Evolutionary conservation across 176 grass and related monocot species (phyloP).

Genomic region (Lolium rigidum): DNA sequence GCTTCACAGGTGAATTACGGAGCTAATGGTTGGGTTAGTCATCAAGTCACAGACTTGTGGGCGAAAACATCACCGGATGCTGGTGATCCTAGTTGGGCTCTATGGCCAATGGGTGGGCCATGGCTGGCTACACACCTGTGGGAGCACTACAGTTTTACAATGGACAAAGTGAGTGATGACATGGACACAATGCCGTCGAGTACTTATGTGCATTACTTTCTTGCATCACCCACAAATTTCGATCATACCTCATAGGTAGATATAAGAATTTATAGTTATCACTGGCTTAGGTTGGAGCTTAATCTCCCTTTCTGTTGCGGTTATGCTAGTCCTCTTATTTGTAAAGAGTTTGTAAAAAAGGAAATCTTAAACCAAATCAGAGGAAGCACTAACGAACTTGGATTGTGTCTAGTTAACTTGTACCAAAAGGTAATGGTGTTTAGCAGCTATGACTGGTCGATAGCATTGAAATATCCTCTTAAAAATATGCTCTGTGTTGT

Average conservation of each 20-base stretch:
- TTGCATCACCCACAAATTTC: not conserved
- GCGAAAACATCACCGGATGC: conserved; percentile 86
- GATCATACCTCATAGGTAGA: conserved; percentile 22
- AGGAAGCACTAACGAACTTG: conserved; percentile 22
- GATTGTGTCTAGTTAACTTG: conserved; percentile 20
- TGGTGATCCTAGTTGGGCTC: conserved; percentile 77
- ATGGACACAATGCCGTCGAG: not conserved
- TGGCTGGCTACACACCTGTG: conserved; percentile 96
- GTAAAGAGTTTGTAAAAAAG: not conserved
- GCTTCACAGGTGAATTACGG: conserved; percentile 79
- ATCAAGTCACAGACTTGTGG: conserved; percentile 95
- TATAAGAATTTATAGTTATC: not conserved
- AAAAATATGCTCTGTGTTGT: not conserved
- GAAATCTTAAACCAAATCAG: not conserved
- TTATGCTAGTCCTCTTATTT: not conserved
- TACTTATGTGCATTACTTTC: conserved; percentile 28
- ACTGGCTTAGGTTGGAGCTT: conserved; percentile 20
- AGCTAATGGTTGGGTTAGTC: conserved; percentile 80
- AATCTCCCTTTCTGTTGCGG: conserved; percentile 3
- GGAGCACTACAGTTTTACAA: conserved; percentile 88
- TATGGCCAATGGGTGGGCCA: conserved; percentile 97
- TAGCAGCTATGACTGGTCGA: not conserved
- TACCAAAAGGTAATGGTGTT: conserved; percentile 5
- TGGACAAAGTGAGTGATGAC: conserved; percentile 75
- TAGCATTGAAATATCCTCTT: conserved; percentile 19